Conservation (phyloP, 148 eudicot species). For the Diospyros kaki region DNA sequence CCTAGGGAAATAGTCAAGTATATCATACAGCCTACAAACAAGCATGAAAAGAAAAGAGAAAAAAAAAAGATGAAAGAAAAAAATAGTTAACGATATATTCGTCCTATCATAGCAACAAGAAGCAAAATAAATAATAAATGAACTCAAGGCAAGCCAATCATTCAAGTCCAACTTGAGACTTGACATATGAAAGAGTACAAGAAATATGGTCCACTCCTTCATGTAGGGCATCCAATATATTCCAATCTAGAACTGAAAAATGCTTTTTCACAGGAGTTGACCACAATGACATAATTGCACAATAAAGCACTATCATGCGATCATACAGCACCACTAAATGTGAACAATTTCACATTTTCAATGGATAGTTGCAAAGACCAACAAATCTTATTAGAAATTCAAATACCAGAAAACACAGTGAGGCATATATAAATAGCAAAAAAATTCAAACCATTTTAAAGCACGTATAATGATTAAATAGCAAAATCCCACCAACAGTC, state of each 20-base stretch:
- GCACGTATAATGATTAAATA: background rate
- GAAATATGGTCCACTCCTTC: background rate
- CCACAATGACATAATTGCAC: background rate
- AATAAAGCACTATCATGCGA: background rate
- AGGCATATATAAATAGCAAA: too few relatives aligned
- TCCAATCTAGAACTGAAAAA: background rate
- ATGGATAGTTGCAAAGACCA: background rate
- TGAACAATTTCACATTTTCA: background rate
- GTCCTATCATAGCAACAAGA: too few relatives aligned
- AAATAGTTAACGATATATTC: too few relatives aligned
- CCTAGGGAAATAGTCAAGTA: background rate
- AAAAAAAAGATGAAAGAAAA: too few relatives aligned
- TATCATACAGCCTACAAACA: background rate
- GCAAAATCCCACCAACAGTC: background rate
- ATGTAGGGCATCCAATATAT: background rate
- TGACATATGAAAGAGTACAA: background rate
- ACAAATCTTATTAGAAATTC: background rate
- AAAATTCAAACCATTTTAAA: background rate
- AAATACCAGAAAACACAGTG: background rate
- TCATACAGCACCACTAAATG: background rate
- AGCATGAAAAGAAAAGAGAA: background rate
- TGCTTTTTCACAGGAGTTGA: background rate
- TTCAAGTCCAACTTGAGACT: background rate
- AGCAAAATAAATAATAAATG: too few relatives aligned
- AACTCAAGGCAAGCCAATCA: background rate